A percentile compares a stretch with the other conserved stretches of the same genome.
Conservation (phyloP, 345 rosid species). For the Psidium friedrichsthalianum region DNA sequence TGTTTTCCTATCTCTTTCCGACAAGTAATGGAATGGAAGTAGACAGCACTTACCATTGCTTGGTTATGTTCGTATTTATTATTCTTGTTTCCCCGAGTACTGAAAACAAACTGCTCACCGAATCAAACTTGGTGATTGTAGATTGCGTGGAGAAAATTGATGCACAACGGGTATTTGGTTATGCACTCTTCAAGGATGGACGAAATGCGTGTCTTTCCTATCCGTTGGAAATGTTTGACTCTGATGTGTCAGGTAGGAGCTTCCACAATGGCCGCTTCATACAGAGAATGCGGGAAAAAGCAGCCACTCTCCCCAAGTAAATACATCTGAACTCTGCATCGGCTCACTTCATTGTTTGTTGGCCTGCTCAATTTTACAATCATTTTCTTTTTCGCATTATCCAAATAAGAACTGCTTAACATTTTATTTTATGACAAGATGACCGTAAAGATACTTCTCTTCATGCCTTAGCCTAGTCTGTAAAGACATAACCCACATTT, state of each 20-base stretch:
- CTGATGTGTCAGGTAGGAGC: conserved; percentile 2
- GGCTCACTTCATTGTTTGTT: neutral
- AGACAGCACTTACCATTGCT: neutral
- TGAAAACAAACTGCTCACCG: neutral
- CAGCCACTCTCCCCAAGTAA: neutral
- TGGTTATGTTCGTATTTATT: neutral
- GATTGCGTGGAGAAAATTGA: conserved; percentile 3
- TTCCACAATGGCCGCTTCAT: conserved; percentile 5
- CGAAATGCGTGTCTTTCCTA: neutral
- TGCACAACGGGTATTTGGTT: neutral
- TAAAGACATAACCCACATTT: neutral
- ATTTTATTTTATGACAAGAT: neutral
- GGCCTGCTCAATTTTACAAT: neutral
- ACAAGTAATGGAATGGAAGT: neutral
- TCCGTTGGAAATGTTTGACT: neutral
- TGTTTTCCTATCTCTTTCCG: neutral
- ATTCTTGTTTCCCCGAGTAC: neutral
- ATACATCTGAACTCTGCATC: neutral
- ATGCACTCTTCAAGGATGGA: neutral
- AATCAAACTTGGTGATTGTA: neutral
- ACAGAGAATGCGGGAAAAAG: neutral
- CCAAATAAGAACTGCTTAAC: accelerated
- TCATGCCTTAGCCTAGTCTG: neutral
- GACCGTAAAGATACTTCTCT: neutral
- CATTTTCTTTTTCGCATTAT: neutral